A percentile compares a stretch with the other conserved stretches of the same genome.
Evolutionary conservation across 768 basidiomycete species (phyloP).

Genomic region (Panaeolus papilionaceus): DNA sequence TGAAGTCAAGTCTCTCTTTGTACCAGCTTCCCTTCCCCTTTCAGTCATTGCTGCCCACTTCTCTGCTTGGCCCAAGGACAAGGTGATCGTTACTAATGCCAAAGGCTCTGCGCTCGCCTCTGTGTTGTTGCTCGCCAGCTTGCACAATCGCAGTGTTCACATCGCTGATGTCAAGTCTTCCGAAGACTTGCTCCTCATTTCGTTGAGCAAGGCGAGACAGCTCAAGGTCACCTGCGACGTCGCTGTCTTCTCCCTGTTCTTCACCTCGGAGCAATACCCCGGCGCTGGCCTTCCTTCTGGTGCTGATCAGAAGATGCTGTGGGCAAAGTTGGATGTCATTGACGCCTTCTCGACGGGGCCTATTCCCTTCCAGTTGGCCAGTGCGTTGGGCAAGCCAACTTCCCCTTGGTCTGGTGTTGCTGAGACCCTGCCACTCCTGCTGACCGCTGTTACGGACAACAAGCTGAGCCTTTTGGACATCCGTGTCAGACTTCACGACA

Average conservation of each 20-base stretch:
- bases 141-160: constrained; percentile 89
- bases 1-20: constrained; percentile 85
- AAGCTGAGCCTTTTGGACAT: constrained; percentile 86
- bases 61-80: constrained; percentile 87
- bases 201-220: constrained; percentile 91
- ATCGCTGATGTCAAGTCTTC: constrained; percentile 86
- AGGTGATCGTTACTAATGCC: constrained; percentile 88
- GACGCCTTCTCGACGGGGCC: constrained; percentile 92
- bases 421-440: constrained; percentile 86
- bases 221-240: constrained; percentile 98
- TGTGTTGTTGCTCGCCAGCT: constrained; percentile 89
- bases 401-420: constrained; percentile 82
- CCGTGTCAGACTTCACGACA: constrained; percentile 84
- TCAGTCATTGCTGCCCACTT: constrained; percentile 87
- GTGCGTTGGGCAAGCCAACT: constrained; percentile 61
- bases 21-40: constrained; percentile 73
- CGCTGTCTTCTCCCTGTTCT: constrained; percentile 91
- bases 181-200: constrained; percentile 90
- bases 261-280: constrained; percentile 77
- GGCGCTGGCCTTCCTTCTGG: constrained; percentile 68
- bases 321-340: constrained; percentile 83
- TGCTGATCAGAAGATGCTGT: constrained; percentile 83
- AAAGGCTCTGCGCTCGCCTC: constrained; percentile 93
- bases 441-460: constrained; percentile 84
- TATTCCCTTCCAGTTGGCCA: constrained; percentile 79